Base-by-base conservation (phyloP, 306 rosid species). In the Senna siamea region DNA sequence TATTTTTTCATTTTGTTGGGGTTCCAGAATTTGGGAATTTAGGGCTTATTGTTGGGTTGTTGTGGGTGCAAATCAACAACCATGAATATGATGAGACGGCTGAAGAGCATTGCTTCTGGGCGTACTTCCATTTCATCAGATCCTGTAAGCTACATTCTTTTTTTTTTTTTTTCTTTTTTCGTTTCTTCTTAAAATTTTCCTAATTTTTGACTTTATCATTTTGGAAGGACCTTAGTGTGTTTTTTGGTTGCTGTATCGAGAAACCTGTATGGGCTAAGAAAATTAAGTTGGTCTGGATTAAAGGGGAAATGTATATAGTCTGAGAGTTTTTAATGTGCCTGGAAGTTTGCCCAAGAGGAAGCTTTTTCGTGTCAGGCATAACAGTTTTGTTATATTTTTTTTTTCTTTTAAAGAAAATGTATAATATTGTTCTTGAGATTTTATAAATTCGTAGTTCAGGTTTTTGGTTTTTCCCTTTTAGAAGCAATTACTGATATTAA, bases 21-120 rank as follows among this genome's bases (percentile, higher is more conserved):
- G 69, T 37, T 37, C 8, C 40, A 7, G 8, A 37, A 37, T 75
- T 69, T 40, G 70, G 32, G 81, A 32, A 73, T 28, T 82, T 83
- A 77, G 84, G 88, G 83, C 83, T 84, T 85, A 7, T 0, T 17
- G 74, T n/a, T n/a, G 64, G 61, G 46, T 46, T 46, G 54, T 78
- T 82, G 80, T 7, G 38, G 58, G 66, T 73, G 73, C 68, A 54
- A 65, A 59, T 65, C 12, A 17, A 84, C 70, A 71, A 68, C 54
- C 70, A 89, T 82, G 82, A 82, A 82, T 56, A 78, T 93, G 98
- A 90, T 95, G 99, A 89, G 99, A 77, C 85, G 98, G 82, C 87
- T 95, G 62, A 95, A 92, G 76, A 95, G 97, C 97, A 90, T 95
- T 90, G 93, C 99, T 63, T 92, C 99, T 43, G 99, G 99, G 28